These are phyloP conservation scores for Candida corydali DNA, from an alignment of 805 yeast genomes.

Conservation along the genomic window DNA sequence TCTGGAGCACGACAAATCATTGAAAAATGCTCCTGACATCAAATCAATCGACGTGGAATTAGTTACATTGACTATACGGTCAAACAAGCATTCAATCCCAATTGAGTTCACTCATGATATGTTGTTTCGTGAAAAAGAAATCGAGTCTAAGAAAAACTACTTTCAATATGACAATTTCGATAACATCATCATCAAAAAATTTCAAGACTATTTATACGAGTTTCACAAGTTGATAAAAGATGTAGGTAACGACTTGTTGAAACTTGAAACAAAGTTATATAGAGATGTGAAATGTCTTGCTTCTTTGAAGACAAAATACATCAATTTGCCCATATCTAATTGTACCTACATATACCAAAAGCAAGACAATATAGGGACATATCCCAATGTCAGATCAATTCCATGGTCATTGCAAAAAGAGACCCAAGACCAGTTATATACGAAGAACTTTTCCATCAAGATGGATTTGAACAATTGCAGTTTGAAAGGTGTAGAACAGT, in stretches of 20 bases:
- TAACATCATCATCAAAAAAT: conserved; percentile 28
- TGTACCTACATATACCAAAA: conserved; percentile 11
- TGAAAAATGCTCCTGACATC: conserved; percentile 24
- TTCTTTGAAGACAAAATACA: conserved; percentile 28
- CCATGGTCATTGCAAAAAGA: conserved; percentile 25
- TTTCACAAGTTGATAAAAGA: conserved; percentile 25
- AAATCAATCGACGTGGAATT: conserved; percentile 31
- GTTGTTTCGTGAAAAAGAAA: conserved; percentile 32
- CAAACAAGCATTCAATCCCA: conserved; percentile 34
- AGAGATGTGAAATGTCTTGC: conserved; percentile 35
- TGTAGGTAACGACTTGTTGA: conserved; percentile 30
- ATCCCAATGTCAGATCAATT: conserved; percentile 18
- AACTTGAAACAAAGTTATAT: conserved; percentile 33
- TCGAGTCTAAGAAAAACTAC: conserved; percentile 13
- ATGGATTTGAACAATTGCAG: conserved; percentile 26
- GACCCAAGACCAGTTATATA: conserved; percentile 12
- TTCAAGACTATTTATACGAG: conserved; percentile 22
- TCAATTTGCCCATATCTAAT: conserved; percentile 23
- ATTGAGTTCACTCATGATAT: conserved; percentile 37
- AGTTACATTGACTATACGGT: conserved; percentile 30
- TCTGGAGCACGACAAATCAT: conserved; percentile 3
- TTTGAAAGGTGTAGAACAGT: conserved; percentile 22
- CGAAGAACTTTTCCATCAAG: conserved; percentile 26
- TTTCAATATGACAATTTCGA: conserved; percentile 26
- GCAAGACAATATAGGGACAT: conserved; percentile 16